These are phyloP conservation scores for Penicillium sp. DNA, from an alignment of 2,329 filamentous ascomycete species.

Conservation along the genomic window DNA sequence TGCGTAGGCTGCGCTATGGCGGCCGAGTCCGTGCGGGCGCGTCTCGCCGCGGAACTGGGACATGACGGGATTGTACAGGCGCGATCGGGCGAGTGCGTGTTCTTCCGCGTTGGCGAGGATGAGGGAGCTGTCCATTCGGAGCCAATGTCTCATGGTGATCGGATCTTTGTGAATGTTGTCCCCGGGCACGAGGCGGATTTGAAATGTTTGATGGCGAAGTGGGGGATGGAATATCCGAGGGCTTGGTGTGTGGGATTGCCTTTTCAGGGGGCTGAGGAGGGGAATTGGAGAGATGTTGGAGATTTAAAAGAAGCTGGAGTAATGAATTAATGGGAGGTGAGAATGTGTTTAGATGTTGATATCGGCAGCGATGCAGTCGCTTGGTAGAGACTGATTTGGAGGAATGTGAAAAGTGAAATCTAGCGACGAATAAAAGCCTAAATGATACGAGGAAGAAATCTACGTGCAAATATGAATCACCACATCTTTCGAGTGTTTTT, in stretches of 20 bases:
- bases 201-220: conserved; percentile 28
- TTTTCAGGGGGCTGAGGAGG: conserved; percentile 8
- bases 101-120: conserved; percentile 45
- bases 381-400: background rate
- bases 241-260: conserved; percentile 25
- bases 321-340: background rate
- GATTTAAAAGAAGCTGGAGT: background rate
- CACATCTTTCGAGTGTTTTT: no score
- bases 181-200: conserved; percentile 34
- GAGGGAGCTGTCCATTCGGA: conserved; percentile 34
- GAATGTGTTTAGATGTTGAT: no score
- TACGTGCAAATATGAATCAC: no score
- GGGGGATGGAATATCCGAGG: conserved; percentile 31
- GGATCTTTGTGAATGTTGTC: conserved; percentile 39
- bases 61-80: conserved; percentile 13
- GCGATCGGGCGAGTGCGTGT: conserved; percentile 34
- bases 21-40: conserved; percentile 40
- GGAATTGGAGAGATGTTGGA: conserved; percentile 14
- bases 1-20: conserved; percentile 47
- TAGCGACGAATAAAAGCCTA: no score
- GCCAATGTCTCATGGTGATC: conserved; percentile 28
- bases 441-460: no score
- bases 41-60: conserved; percentile 32
- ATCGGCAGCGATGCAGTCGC: background rate
- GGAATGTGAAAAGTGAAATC: background rate